phyloP scores from a whole-genome alignment of 2,329 filamentous ascomycete species.

The Paraconiothyrium sp. region DNA sequence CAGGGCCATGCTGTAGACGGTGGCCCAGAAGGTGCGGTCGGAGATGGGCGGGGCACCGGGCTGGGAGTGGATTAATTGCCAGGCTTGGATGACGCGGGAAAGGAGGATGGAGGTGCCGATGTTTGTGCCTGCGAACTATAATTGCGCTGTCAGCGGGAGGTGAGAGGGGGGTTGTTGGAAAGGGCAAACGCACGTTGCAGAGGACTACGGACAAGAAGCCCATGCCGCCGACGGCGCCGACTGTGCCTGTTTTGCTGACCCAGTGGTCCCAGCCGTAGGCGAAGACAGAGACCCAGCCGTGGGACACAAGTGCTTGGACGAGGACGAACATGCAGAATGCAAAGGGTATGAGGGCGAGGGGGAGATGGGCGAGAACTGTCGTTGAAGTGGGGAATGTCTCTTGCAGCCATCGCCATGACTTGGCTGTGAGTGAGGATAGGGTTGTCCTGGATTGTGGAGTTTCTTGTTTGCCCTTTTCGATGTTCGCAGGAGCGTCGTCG shows the following conservation, averaged over 20 bases:
- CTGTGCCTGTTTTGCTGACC: slow-evolving; percentile 73
- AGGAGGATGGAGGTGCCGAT: slow-evolving; percentile 80
- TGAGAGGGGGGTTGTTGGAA: background rate
- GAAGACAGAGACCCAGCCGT: slow-evolving; percentile 78
- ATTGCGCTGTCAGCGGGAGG: background rate
- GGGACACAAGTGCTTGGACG: slow-evolving; percentile 76
- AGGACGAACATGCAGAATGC: slow-evolving; percentile 79
- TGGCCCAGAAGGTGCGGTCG: slow-evolving; percentile 75
- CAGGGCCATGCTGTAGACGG: slow-evolving; percentile 77
- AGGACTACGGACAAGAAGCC: slow-evolving; percentile 75
- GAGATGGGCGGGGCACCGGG: slow-evolving; percentile 62
- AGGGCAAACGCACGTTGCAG: slow-evolving; percentile 69
- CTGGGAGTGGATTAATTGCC: slow-evolving; percentile 67
- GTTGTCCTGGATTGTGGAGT: slow-evolving; percentile 51
- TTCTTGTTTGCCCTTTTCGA: slow-evolving; percentile 1
- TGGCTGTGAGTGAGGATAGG: slow-evolving; percentile 60
- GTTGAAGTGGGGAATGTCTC: slow-evolving; percentile 77
- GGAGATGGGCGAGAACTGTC: slow-evolving; percentile 71
- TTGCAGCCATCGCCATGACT: slow-evolving; percentile 67
- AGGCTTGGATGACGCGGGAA: slow-evolving; percentile 74
- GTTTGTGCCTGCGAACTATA: slow-evolving; percentile 77
- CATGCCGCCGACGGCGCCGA: slow-evolving; percentile 77
- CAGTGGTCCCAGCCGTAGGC: slow-evolving; percentile 78
- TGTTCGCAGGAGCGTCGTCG: background rate
- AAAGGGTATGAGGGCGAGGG: slow-evolving; percentile 74